These are phyloP conservation scores for Termitomyces sp. DNA, from an alignment of 768 basidiomycete species.

Conservation along the genomic window DNA sequence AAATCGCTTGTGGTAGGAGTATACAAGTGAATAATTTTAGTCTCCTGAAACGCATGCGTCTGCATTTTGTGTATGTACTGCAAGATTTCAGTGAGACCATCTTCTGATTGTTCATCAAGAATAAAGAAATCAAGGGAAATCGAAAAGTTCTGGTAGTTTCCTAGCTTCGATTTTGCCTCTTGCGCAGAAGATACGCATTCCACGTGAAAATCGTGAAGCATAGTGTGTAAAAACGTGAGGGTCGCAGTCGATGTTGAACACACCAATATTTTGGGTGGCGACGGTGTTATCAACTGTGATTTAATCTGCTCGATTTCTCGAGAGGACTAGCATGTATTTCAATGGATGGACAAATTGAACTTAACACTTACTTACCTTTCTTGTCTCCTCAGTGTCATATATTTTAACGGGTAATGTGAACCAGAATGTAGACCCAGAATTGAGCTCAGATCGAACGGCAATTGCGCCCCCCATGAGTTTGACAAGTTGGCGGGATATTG, in stretches of 20 bases:
- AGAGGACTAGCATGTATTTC: slow-evolving; percentile 29
- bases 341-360: background rate
- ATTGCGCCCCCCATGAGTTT: slow-evolving; percentile 76
- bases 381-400: slow-evolving; percentile 49
- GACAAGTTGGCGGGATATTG: slow-evolving; percentile 69
- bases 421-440: slow-evolving; percentile 66
- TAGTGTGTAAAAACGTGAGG: slow-evolving; percentile 45
- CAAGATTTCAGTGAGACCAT: slow-evolving; percentile 51
- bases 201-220: slow-evolving; percentile 52
- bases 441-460: slow-evolving; percentile 60
- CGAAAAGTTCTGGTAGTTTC: slow-evolving; percentile 21
- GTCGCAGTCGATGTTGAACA: slow-evolving; percentile 59
- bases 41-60: slow-evolving; percentile 36
- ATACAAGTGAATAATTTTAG: slow-evolving; percentile 67
- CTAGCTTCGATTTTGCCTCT: slow-evolving; percentile 40
- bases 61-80: slow-evolving; percentile 38
- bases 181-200: slow-evolving; percentile 37
- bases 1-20: slow-evolving; percentile 62
- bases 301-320: slow-evolving; percentile 43
- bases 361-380: slow-evolving; percentile 35
- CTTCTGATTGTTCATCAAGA: slow-evolving; percentile 62
- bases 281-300: slow-evolving; percentile 40
- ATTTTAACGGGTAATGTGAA: slow-evolving; percentile 67
- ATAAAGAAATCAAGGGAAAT: slow-evolving; percentile 57
- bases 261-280: slow-evolving; percentile 45